Percentiles rank a stretch among this genome's conserved stretches.
Conservation (phyloP, 495 filamentous ascomycete species). For the Daldinia childiae region DNA sequence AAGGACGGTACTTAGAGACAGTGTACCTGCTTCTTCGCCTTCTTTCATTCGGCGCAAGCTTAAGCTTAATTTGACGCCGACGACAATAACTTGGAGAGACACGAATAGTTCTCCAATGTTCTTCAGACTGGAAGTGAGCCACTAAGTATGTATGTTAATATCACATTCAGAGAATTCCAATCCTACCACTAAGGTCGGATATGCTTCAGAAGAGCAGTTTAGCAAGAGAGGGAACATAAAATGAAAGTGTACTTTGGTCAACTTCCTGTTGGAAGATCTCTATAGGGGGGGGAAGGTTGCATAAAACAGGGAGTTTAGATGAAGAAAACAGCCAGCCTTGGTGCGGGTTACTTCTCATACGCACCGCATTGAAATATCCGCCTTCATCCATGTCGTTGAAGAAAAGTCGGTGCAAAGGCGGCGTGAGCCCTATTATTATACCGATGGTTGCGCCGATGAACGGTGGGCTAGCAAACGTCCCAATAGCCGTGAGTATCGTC, state of each 20-base stretch:
- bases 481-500: constrained; percentile 9
- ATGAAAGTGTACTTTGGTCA: background rate
- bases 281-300: too few species aligned
- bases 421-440: constrained; percentile 68
- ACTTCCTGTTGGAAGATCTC: background rate
- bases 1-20: constrained; percentile 62
- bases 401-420: constrained; percentile 70
- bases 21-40: constrained; percentile 44
- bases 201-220: background rate
- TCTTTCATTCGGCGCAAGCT: constrained; percentile 63
- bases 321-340: background rate
- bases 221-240: background rate
- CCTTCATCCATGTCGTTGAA: constrained; percentile 71
- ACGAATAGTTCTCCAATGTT: constrained; percentile 78
- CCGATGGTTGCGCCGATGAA: constrained; percentile 72
- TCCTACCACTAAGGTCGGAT: background rate
- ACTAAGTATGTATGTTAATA: constrained; percentile 66
- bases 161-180: constrained; percentile 1
- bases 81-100: constrained; percentile 73
- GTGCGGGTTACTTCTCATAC: constrained; percentile 13
- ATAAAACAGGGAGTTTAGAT: background rate
- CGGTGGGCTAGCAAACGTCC: constrained; percentile 68
- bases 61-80: constrained; percentile 72
- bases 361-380: constrained; percentile 52
- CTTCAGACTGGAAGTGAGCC: constrained; percentile 72